phyloP scores from a whole-genome alignment of 192 early-diverging fungal genomes.

The Coemansia sp. region DNA sequence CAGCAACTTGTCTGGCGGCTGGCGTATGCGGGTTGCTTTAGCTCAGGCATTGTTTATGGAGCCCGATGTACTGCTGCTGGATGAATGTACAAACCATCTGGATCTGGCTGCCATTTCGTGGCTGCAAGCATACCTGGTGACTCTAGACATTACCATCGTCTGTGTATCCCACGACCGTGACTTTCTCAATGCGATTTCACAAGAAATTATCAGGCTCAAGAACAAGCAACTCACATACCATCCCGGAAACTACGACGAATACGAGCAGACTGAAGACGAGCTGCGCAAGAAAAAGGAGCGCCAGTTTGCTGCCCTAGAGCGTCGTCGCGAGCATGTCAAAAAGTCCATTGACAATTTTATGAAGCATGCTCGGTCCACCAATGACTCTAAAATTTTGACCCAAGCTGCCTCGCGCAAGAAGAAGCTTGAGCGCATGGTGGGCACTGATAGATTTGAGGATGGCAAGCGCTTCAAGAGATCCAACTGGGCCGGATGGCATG shows the following conservation, averaged over 20 bases:
- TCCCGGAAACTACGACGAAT: constrained; percentile 85
- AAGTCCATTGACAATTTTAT: constrained; percentile 78
- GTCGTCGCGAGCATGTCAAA: constrained; percentile 69
- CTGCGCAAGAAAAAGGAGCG: constrained; percentile 66
- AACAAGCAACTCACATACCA: constrained; percentile 73
- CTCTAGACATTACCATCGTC: constrained; percentile 70
- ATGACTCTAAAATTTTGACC: constrained; percentile 79
- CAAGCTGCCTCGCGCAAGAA: constrained; percentile 76
- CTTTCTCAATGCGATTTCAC: constrained; percentile 76
- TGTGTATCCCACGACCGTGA: constrained; percentile 88
- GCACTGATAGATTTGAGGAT: constrained; percentile 63
- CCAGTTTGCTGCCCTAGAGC: constrained; percentile 61
- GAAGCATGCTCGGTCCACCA: constrained; percentile 66
- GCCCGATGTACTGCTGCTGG: constrained; percentile 78
- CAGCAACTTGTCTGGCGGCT: constrained; percentile 70
- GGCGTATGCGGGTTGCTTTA: constrained; percentile 84
- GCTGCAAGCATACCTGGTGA: constrained; percentile 72
- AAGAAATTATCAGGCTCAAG: constrained; percentile 74
- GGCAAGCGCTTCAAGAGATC: constrained; percentile 69
- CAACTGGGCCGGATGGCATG: constrained; percentile 58
- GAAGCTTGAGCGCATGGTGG: constrained; percentile 63
- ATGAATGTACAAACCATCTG: constrained; percentile 90
- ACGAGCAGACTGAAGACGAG: constrained; percentile 71
- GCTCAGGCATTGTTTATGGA: constrained; percentile 81
- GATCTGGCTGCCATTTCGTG: constrained; percentile 91